A percentile compares a stretch with the other conserved stretches of the same genome.
These are phyloP conservation scores for Aspergillus fumigatiaffinis DNA, from an alignment of 2,329 filamentous ascomycete genomes.

Conservation along the genomic window DNA sequence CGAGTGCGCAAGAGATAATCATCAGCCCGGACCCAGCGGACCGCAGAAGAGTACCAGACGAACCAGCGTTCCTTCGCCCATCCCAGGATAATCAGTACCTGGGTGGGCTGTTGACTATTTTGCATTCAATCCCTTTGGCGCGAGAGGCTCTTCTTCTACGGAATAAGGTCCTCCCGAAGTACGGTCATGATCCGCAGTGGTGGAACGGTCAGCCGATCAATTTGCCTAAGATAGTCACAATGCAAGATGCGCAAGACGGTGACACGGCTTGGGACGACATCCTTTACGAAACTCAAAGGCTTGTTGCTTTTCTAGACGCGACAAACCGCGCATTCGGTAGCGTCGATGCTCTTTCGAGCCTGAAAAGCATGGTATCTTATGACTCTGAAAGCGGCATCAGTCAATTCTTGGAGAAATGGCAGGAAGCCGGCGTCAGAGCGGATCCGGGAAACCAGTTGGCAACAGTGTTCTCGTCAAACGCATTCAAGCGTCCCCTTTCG, in stretches of 20 bases:
- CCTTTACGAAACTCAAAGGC: slow-evolving; percentile 55
- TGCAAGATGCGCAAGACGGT: slow-evolving; percentile 30
- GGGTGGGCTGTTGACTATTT: slow-evolving; percentile 57
- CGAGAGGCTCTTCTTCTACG: slow-evolving; percentile 54
- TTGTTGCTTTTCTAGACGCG: slow-evolving; percentile 59
- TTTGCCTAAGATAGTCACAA: slow-evolving; percentile 49
- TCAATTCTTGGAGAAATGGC: slow-evolving; percentile 50
- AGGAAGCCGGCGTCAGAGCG: slow-evolving; percentile 41
- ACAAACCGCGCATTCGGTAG: slow-evolving; percentile 59
- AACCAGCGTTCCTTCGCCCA: slow-evolving; percentile 58
- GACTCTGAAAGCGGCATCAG: slow-evolving; percentile 36
- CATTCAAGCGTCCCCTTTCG: slow-evolving; percentile 35
- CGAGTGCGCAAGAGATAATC: slow-evolving; percentile 49
- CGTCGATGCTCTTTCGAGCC: slow-evolving; percentile 46
- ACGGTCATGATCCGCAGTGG: slow-evolving; percentile 57
- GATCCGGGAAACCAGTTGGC: slow-evolving; percentile 40
- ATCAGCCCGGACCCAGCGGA: slow-evolving; percentile 51
- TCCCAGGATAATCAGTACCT: slow-evolving; percentile 51
- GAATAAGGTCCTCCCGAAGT: slow-evolving; percentile 44
- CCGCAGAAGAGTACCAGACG: slow-evolving; percentile 44
- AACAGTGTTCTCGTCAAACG: slow-evolving; percentile 45
- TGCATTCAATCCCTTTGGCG: slow-evolving; percentile 58
- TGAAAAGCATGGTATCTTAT: slow-evolving; percentile 35
- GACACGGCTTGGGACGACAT: slow-evolving; percentile 43
- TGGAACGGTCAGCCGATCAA: slow-evolving; percentile 57